phyloP scores from a whole-genome alignment of 495 filamentous ascomycete species.

The Penicillium roqueforti region DNA sequence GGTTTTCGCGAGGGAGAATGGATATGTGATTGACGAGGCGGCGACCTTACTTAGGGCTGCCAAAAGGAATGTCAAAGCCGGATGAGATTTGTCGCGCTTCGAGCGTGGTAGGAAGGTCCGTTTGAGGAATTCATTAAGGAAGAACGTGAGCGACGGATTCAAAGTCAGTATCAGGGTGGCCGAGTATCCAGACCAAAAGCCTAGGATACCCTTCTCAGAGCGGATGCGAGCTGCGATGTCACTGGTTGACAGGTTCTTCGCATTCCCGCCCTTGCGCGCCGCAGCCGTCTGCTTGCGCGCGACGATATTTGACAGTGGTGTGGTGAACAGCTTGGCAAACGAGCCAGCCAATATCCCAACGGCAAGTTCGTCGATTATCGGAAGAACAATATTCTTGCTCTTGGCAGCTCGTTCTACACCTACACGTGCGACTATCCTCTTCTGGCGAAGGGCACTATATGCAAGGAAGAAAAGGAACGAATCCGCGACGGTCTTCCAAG shows the following conservation, averaged over 20 bases:
- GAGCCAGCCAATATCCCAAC: conserved; percentile 77
- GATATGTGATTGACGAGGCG: conserved; percentile 79
- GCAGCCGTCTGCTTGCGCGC: conserved; percentile 72
- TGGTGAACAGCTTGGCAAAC: conserved; percentile 72
- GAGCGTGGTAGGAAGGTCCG: conserved; percentile 49
- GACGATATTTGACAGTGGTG: conserved; percentile 79
- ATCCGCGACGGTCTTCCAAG: conserved; percentile 67
- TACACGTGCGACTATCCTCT: conserved; percentile 48
- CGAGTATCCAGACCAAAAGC: conserved; percentile 90
- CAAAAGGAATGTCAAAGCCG: conserved; percentile 61
- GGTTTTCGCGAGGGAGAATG: conserved; percentile 77
- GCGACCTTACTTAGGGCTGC: conserved; percentile 78
- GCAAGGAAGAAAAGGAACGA: conserved; percentile 82
- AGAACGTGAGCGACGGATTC: conserved; percentile 84
- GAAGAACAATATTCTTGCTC: conserved; percentile 48
- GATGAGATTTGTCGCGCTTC: conserved; percentile 48
- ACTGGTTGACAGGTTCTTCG: conserved; percentile 29
- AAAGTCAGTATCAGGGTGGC: conserved; percentile 75
- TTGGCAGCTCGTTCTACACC: conserved; percentile 30
- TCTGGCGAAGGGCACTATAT: conserved; percentile 66
- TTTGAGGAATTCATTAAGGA: conserved; percentile 70
- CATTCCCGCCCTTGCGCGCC: conserved; percentile 29
- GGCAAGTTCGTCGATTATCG: conserved; percentile 66
- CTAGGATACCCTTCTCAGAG: conserved; percentile 65
- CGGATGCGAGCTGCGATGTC: conserved; percentile 63